Percentiles rank a stretch among this genome's conserved stretches.
phyloP scores from a whole-genome alignment of 768 basidiomycete genomes.

The Phanerochaete carnosa region DNA sequence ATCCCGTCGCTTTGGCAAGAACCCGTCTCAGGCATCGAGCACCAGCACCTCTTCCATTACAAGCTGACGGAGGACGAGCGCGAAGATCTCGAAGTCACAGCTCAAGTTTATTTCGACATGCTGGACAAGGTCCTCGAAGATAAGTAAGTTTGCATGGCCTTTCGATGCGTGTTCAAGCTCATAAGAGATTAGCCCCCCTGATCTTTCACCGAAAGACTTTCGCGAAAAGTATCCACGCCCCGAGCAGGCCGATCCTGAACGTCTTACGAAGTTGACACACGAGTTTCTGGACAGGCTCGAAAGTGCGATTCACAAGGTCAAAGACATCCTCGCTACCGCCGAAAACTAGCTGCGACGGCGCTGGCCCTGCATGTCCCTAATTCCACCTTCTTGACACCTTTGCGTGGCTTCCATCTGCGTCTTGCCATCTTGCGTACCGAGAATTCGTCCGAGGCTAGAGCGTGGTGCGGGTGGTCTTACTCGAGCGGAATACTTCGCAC shows the following conservation, averaged over 20 bases:
- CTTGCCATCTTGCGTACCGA: too few relatives aligned
- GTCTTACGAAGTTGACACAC: background rate
- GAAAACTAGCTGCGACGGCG: background rate
- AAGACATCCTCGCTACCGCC: background rate
- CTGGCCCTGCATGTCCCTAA: too few relatives aligned
- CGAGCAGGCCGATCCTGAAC: background rate
- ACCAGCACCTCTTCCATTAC: conserved; percentile 1
- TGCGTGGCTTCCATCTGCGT: too few relatives aligned
- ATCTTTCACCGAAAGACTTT: background rate
- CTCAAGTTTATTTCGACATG: background rate
- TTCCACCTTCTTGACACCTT: too few relatives aligned
- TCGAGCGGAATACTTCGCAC: too few relatives aligned
- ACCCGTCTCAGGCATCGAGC: background rate
- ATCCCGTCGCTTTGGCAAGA: background rate
- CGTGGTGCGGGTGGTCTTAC: too few relatives aligned
- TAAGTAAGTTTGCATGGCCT: background rate
- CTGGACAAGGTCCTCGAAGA: background rate
- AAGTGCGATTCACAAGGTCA: background rate
- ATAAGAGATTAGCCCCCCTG: background rate
- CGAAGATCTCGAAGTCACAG: background rate
- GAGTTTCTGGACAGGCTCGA: background rate
- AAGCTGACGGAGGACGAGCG: background rate
- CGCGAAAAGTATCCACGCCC: background rate
- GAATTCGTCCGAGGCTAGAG: too few relatives aligned
- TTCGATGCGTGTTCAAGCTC: background rate